Percentiles rank a stretch among this genome's conserved stretches.
Evolutionary conservation across 2,329 filamentous ascomycete genomes (phyloP).

Genomic region (Daldinia eschscholtzii): DNA sequence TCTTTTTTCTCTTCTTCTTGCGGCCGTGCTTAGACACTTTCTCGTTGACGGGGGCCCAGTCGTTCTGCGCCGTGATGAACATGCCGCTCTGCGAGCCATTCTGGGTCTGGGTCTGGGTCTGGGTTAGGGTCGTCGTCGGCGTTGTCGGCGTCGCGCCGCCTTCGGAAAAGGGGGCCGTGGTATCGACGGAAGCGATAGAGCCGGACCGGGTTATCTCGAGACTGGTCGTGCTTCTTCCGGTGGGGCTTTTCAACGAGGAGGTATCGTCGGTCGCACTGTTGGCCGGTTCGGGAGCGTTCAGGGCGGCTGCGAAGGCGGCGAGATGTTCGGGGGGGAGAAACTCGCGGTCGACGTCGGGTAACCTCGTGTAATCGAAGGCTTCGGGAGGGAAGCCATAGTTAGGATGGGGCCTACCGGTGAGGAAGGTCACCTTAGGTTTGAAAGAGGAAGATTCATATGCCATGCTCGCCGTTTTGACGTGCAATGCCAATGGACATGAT

Average conservation of each 20-base stretch:
- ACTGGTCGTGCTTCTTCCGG: slow-evolving; percentile 57
- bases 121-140: too few species aligned
- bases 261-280: slow-evolving; percentile 70
- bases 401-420: slow-evolving; percentile 48
- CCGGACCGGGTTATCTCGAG: slow-evolving; percentile 57
- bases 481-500: slow-evolving; percentile 12
- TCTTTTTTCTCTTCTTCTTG: slow-evolving; percentile 57
- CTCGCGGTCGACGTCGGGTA: slow-evolving; percentile 85
- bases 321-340: slow-evolving; percentile 82
- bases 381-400: slow-evolving; percentile 71
- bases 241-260: slow-evolving; percentile 58
- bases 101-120: slow-evolving; percentile 26
- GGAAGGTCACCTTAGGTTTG: slow-evolving; percentile 43
- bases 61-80: slow-evolving; percentile 91
- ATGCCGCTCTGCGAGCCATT: slow-evolving; percentile 55
- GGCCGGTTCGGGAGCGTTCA: slow-evolving; percentile 82
- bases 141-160: slow-evolving; percentile 47
- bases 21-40: slow-evolving; percentile 65
- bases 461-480: slow-evolving; percentile 44
- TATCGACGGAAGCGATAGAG: slow-evolving; percentile 57
- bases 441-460: slow-evolving; percentile 40
- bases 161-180: slow-evolving; percentile 42
- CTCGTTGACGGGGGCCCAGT: slow-evolving; percentile 92
- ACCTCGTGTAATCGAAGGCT: slow-evolving; percentile 74
- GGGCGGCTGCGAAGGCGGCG: slow-evolving; percentile 81